These are phyloP conservation scores for Aspergillus mulundensis DNA, from an alignment of 495 filamentous ascomycete genomes.

Conservation along the genomic window DNA sequence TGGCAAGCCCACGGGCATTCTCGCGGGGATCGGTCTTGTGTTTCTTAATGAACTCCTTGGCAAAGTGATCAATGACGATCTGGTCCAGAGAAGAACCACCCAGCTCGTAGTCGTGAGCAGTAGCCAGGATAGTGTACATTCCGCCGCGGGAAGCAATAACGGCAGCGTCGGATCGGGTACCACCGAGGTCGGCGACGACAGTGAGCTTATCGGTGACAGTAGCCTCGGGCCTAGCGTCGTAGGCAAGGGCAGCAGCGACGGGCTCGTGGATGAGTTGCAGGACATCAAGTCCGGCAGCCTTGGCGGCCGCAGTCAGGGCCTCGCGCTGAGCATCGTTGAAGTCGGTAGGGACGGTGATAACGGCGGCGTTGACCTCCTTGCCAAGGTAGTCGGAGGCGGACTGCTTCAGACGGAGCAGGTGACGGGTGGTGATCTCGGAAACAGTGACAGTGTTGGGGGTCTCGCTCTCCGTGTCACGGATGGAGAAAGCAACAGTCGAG, in stretches of 20 bases:
- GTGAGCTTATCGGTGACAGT: constrained; percentile 77
- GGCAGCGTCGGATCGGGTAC: constrained; percentile 86
- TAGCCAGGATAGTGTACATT: constrained; percentile 94
- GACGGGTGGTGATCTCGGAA: constrained; percentile 81
- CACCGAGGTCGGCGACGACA: constrained; percentile 90
- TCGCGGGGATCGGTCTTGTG: constrained; percentile 81
- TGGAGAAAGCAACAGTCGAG: constrained; percentile 72
- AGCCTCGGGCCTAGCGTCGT: constrained; percentile 80
- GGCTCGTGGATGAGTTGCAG: constrained; percentile 92
- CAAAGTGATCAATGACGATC: constrained; percentile 89
- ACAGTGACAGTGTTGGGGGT: constrained; percentile 68
- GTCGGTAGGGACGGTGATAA: constrained; percentile 91
- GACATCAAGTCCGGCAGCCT: constrained; percentile 78
- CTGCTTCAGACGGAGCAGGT: constrained; percentile 72
- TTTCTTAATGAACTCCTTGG: constrained; percentile 98
- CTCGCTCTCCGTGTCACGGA: constrained; percentile 71
- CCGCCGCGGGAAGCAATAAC: constrained; percentile 87
- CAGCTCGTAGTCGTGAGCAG: constrained; percentile 90
- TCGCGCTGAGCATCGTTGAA: constrained; percentile 81
- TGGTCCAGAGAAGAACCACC: constrained; percentile 78
- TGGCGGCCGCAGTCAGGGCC: constrained; percentile 71
- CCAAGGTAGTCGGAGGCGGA: constrained; percentile 90
- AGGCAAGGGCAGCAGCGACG: constrained; percentile 84
- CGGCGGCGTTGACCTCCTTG: constrained; percentile 85
- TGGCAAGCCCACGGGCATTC: constrained; percentile 76